Percentiles rank a stretch among this genome's conserved stretches.
Conservation (phyloP, 768 basidiomycete species). For the Boletus patriciae region DNA sequence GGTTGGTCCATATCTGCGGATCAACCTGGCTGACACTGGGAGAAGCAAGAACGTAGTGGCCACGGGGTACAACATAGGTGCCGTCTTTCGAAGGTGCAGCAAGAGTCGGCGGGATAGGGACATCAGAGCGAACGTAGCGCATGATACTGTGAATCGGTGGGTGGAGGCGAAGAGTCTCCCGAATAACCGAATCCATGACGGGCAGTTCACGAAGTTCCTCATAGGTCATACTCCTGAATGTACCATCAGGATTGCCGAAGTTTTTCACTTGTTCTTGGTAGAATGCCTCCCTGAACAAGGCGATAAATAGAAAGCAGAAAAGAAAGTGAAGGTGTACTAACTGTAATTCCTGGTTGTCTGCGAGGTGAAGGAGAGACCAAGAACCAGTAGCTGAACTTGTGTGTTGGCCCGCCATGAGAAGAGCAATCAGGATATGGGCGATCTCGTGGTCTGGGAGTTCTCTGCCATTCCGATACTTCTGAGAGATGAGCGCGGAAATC, state of each 20-base stretch:
- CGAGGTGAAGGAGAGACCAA: constrained; percentile 89
- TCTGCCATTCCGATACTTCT: constrained; percentile 81
- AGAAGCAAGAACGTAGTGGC: constrained; percentile 85
- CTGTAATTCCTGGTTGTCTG: constrained; percentile 71
- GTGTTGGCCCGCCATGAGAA: constrained; percentile 99
- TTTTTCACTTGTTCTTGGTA: constrained; percentile 87
- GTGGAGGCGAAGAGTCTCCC: constrained; percentile 91
- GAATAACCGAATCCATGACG: constrained; percentile 83
- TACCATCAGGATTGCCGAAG: constrained; percentile 79
- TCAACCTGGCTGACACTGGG: constrained; percentile 89
- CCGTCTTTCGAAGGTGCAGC: constrained; percentile 72
- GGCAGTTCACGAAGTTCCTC: constrained; percentile 85
- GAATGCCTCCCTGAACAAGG: constrained; percentile 61
- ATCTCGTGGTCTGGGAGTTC: constrained; percentile 84
- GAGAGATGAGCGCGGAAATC: constrained; percentile 82
- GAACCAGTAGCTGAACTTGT: constrained; percentile 91
- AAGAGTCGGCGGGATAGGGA: constrained; percentile 78
- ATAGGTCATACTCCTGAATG: constrained; percentile 75
- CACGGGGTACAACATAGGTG: constrained; percentile 85
- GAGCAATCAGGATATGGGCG: constrained; percentile 97
- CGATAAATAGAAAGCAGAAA: neutral
- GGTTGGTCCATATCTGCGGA: constrained; percentile 74
- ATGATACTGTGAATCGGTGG: constrained; percentile 96
- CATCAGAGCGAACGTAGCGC: constrained; percentile 87
- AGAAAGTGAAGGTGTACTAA: constrained; percentile 39